These are phyloP conservation scores for Pseudogymnoascus sp. DNA, from an alignment of 2,329 filamentous ascomycete species.

Conservation along the genomic window DNA sequence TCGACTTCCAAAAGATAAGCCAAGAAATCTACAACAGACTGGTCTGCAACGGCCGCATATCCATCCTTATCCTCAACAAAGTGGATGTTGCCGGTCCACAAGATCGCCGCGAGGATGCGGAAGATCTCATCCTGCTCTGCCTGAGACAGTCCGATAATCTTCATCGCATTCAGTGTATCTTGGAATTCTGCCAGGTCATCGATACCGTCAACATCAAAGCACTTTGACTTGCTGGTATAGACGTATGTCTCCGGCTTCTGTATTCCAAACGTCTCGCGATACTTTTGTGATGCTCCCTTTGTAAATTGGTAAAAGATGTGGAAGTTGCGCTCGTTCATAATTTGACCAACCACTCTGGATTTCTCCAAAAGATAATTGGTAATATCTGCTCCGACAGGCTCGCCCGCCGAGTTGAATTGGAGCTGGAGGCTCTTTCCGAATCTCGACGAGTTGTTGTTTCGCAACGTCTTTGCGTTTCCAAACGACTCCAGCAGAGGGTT, in stretches of 20 bases:
- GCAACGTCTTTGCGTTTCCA: conserved; percentile 93
- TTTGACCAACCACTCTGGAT: conserved; percentile 89
- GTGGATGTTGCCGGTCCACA: conserved; percentile 92
- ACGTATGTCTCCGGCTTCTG: conserved; percentile 88
- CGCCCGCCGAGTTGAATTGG: conserved; percentile 85
- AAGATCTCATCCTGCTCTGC: conserved; percentile 93
- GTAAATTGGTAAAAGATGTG: conserved; percentile 99
- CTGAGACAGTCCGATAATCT: conserved; percentile 80
- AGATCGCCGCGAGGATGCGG: conserved; percentile 80
- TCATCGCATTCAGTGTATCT: conserved; percentile 92
- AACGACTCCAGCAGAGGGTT: conserved; percentile 97
- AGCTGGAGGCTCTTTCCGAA: conserved; percentile 98
- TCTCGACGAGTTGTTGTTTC: conserved; percentile 97
- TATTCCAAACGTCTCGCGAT: conserved; percentile 80
- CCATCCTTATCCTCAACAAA: conserved; percentile 85
- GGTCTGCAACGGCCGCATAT: conserved; percentile 79
- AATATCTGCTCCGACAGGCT: conserved; percentile 93
- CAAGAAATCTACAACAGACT: conserved; percentile 88
- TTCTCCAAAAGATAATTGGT: conserved; percentile 98
- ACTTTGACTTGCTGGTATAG: conserved; percentile 92
- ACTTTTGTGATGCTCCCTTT: conserved; percentile 82
- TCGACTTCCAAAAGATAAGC: conserved; percentile 91
- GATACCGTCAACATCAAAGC: conserved; percentile 87
- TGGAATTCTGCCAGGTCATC: conserved; percentile 84
- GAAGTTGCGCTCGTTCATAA: conserved; percentile 92